A percentile compares a stretch with the other conserved stretches of the same genome.
These are phyloP conservation scores for Trichomonas tenax DNA, from an alignment of 208 protist species.

Conservation along the genomic window DNA sequence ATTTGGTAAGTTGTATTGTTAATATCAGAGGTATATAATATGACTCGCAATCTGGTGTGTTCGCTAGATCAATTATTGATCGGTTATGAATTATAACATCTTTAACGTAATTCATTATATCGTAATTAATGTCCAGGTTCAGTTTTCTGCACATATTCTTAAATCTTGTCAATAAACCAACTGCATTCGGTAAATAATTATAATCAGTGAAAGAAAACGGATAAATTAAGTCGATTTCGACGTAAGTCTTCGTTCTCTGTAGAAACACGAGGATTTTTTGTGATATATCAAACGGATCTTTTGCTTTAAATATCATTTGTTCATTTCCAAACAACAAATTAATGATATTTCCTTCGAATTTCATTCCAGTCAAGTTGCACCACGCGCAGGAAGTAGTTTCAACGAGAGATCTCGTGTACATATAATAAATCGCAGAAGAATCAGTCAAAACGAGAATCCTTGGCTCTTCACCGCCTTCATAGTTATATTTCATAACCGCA, in stretches of 20 bases:
- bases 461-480: background rate
- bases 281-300: background rate
- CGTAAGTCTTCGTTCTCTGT: background rate
- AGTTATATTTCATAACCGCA: background rate
- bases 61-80: background rate
- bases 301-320: background rate
- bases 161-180: background rate
- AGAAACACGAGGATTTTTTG: background rate
- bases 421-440: background rate
- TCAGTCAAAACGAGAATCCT: background rate
- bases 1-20: background rate
- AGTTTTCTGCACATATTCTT: background rate
- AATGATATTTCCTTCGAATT: background rate
- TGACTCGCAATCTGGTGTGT: background rate
- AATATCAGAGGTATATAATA: background rate
- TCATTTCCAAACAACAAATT: background rate
- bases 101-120: background rate
- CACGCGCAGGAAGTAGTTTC: background rate
- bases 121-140: background rate
- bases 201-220: background rate
- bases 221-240: background rate
- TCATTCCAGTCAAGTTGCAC: background rate
- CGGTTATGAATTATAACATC: background rate
- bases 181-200: background rate
- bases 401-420: background rate